These are phyloP conservation scores for Phlebiopsis gigantea DNA, from an alignment of 768 basidiomycete genomes.

Conservation along the genomic window DNA sequence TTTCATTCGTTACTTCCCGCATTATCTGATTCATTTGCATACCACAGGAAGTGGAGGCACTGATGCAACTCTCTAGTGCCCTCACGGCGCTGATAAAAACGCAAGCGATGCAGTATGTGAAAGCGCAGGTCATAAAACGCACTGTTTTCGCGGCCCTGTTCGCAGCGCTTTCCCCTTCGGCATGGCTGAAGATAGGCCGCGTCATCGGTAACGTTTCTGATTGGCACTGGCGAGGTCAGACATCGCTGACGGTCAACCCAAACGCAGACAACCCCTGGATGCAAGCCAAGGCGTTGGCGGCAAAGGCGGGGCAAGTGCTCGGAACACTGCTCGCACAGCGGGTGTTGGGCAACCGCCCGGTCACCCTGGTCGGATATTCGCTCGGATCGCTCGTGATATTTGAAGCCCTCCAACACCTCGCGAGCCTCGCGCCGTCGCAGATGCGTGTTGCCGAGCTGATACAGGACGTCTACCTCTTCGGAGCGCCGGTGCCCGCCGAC, in stretches of 20 bases:
- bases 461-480: conserved; percentile 52
- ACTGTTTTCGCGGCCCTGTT: conserved; percentile 47
- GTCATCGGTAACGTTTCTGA: conserved; percentile 37
- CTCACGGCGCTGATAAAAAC: conserved; percentile 38
- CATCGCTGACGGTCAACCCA: background rate
- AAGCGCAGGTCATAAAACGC: conserved; percentile 42
- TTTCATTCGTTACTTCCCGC: background rate
- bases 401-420: conserved; percentile 47
- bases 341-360: conserved; percentile 48
- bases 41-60: conserved; percentile 48
- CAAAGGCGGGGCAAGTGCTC: conserved; percentile 50
- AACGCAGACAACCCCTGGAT: conserved; percentile 54
- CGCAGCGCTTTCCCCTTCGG: conserved; percentile 45
- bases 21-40: conserved; percentile 1
- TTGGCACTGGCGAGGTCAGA: background rate
- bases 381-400: conserved; percentile 52
- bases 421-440: conserved; percentile 36
- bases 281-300: conserved; percentile 46
- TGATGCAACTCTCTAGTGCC: conserved; percentile 44
- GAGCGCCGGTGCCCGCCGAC: conserved; percentile 41
- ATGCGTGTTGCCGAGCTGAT: conserved; percentile 37
- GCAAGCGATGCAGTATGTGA: conserved; percentile 46
- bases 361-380: conserved; percentile 53
- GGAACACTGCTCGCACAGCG: conserved; percentile 44
- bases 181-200: conserved; percentile 45